Conservation (phyloP, 371 early-diverging fungal species). For the Smittium culicis region DNA sequence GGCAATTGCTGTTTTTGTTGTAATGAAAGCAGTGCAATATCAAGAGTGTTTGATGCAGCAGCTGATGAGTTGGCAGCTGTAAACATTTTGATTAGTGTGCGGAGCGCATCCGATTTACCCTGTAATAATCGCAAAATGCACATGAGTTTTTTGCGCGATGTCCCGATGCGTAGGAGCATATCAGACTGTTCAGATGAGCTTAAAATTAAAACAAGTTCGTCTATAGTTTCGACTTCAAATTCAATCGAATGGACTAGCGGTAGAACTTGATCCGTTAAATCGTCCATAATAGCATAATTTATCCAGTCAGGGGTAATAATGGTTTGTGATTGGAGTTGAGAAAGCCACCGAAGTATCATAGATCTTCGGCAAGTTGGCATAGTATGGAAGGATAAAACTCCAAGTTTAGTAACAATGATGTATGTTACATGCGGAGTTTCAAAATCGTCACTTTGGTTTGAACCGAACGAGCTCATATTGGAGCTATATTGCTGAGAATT, state of each 20-base stretch:
- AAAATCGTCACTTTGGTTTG: constrained; percentile 45
- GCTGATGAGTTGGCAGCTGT: constrained; percentile 33
- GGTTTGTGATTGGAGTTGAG: constrained; percentile 21
- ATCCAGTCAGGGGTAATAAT: constrained; percentile 31
- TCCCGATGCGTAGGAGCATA: constrained; percentile 74
- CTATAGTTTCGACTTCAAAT: constrained; percentile 71
- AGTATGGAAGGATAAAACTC: constrained; percentile 31
- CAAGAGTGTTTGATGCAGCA: not conserved
- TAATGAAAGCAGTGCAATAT: too few species aligned
- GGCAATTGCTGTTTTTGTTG: too few species aligned
- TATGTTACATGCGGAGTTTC: constrained; percentile 66
- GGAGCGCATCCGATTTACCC: constrained; percentile 65
- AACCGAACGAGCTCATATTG: too few species aligned
- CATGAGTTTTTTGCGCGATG: constrained; percentile 63
- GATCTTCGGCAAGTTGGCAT: constrained; percentile 28
- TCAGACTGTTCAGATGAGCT: constrained; percentile 74
- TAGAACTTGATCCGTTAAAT: constrained; percentile 62
- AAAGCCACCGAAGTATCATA: constrained; percentile 28
- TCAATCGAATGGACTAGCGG: constrained; percentile 59
- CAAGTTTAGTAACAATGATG: constrained; percentile 55
- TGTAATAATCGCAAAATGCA: constrained; percentile 51
- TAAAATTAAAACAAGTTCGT: constrained; percentile 76
- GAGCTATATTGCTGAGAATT: constrained; percentile 51
- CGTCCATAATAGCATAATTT: constrained; percentile 57
- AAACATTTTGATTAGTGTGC: constrained; percentile 63